These are phyloP conservation scores for Lipomyces sp. DNA, from an alignment of 805 yeast species.

Conservation along the genomic window DNA sequence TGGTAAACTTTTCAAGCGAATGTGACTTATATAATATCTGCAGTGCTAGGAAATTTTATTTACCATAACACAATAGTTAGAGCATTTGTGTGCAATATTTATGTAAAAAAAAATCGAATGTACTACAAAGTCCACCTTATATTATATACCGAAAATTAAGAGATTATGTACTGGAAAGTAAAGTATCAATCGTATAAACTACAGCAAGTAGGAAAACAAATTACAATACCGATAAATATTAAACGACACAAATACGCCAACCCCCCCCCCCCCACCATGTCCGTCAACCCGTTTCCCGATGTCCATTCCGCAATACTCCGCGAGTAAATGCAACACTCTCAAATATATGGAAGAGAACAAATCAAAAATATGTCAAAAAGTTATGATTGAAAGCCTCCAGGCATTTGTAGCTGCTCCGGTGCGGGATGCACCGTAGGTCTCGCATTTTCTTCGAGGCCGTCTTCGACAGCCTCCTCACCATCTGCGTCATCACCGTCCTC, in stretches of 20 bases:
- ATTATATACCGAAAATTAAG: background rate
- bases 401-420: background rate
- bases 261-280: background rate
- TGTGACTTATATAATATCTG: too few relatives aligned
- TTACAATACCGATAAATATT: background rate
- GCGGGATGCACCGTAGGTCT: background rate
- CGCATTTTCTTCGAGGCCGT: background rate
- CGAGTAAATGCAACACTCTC: background rate
- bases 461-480: background rate
- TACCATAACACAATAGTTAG: too few relatives aligned
- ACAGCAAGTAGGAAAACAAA: background rate
- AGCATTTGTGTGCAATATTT: too few relatives aligned
- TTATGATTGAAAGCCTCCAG: background rate
- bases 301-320: background rate
- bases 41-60: too few relatives aligned
- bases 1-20: constrained; percentile 13
- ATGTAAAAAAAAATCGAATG: background rate
- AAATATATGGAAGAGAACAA: background rate
- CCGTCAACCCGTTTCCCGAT: background rate
- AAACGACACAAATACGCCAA: background rate
- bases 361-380: background rate
- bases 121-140: background rate
- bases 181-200: background rate
- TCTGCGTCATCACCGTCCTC: background rate
- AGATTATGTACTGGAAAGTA: background rate